Base-by-base conservation (phyloP, 352 stramenopile species). In the Phytophthora pini region DNA sequence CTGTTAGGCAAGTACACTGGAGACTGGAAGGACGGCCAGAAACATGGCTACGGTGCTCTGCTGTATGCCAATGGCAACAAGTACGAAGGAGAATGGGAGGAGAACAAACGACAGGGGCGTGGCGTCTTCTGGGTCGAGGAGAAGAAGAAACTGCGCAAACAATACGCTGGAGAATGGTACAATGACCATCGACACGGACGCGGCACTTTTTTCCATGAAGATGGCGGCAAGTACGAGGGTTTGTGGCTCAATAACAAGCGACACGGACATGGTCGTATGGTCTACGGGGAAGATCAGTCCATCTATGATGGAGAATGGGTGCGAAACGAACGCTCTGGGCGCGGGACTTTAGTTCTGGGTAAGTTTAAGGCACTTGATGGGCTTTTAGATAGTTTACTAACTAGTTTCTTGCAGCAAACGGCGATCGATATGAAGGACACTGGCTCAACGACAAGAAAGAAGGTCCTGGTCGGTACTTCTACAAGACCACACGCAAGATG, bases 11-110 rank as follows among this genome's bases (percentile, higher is more conserved):
- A 93, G 63, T 95, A 99, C 79, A 97, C 96, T 49, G 95, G 96
- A 24, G 81, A 97, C 63, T 98, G 95, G 95, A 88, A 89, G 54
- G 76, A 95, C 45, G 96, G 97, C 47, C 82, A 93, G 62, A 97
- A 97, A 68, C 90, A 98, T 72, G 96, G 96, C 6, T 92, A 93
- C 58, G 96, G 96, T 10, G 91, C 82, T 27, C 89, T 97, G 38
- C 60, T 94, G 34, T 97, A 94, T 54, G 80, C 87, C 11, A 97
- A 97, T 63, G 92, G 93, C 8, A 96, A 92, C 78, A 95, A 92
- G 56, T 98, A 97, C 68, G 80, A 97, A 62, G 93, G 93, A 10
- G 82, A 95, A 55, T 98, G 92, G 81, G 43, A 75, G 5, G 63
- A 91, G 11, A 88, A 89, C 44, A 79, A 88, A 68, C 94, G 93